Percentiles rank a stretch among this genome's conserved stretches.
Evolutionary conservation across 2,329 filamentous ascomycete species (phyloP).

Genomic region (Colletotrichum godetiae): DNA sequence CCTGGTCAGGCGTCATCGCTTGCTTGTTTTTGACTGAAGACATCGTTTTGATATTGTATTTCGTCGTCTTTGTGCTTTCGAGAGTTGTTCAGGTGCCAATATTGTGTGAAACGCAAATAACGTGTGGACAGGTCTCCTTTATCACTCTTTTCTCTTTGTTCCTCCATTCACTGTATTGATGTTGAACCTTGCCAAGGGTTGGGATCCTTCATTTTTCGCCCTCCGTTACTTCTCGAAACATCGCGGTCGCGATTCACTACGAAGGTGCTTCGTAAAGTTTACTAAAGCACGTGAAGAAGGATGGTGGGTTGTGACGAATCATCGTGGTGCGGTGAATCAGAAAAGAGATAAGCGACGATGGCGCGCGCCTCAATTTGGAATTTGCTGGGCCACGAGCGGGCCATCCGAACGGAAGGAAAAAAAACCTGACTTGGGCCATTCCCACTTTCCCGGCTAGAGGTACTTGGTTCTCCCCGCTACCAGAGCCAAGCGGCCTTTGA

Average conservation of each 20-base stretch:
- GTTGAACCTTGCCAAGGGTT: background rate
- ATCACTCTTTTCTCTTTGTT: background rate
- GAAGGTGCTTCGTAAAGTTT: constrained; percentile 1
- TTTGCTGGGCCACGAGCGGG: background rate
- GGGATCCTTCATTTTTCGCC: background rate
- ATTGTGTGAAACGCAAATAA: background rate
- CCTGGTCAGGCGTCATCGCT: too few species aligned
- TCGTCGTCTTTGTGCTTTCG: background rate
- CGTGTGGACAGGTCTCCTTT: background rate
- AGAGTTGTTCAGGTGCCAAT: background rate
- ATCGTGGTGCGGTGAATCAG: background rate
- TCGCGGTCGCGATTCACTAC: background rate
- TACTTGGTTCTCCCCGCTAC: background rate
- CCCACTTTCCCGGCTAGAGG: background rate
- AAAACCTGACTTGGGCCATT: background rate
- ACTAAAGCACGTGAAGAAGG: constrained; percentile 5
- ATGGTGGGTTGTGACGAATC: background rate
- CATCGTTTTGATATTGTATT: background rate
- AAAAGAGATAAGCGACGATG: background rate
- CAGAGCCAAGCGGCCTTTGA: background rate
- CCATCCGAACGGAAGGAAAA: background rate
- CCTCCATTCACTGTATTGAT: background rate
- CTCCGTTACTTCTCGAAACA: background rate
- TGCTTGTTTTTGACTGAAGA: background rate
- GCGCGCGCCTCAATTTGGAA: background rate